A percentile compares a stretch with the other conserved stretches of the same genome.
These are phyloP conservation scores for Spergularia marina DNA, from an alignment of 148 eudicot species.

Conservation along the genomic window DNA sequence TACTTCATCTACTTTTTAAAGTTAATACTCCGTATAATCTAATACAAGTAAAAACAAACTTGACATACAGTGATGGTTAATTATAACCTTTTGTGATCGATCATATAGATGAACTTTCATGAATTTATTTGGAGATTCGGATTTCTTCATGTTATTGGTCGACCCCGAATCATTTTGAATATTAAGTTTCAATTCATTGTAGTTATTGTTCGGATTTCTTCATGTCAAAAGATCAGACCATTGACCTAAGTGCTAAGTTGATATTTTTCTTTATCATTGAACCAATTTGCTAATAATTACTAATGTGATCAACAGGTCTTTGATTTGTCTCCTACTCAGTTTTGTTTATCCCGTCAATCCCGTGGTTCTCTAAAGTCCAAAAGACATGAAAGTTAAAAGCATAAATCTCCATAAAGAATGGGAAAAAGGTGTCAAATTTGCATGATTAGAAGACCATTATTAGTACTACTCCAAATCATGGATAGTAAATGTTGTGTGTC, in stretches of 20 bases:
- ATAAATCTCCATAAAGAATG: constrained; percentile 22
- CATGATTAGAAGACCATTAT: constrained; percentile 11
- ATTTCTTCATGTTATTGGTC: too few relatives aligned
- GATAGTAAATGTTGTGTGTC: background rate
- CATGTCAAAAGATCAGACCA: background rate
- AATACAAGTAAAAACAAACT: too few relatives aligned
- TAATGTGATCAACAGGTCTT: constrained; percentile 10
- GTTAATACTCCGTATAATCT: too few relatives aligned
- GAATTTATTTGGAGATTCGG: too few relatives aligned
- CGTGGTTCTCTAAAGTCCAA: constrained; percentile 13
- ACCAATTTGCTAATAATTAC: background rate
- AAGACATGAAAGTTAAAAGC: constrained; percentile 20
- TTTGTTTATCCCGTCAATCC: constrained; percentile 18
- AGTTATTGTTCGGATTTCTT: background rate
- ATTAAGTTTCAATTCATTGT: background rate
- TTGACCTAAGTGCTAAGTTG: too few relatives aligned
- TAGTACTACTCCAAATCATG: constrained; percentile 2
- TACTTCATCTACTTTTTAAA: too few relatives aligned
- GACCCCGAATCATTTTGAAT: too few relatives aligned
- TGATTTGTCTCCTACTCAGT: constrained; percentile 13
- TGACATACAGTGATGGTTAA: too few relatives aligned
- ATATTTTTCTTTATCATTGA: too few relatives aligned
- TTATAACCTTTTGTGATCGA: too few relatives aligned
- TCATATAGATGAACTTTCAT: too few relatives aligned
- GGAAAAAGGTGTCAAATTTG: constrained; percentile 11